phyloP scores from a whole-genome alignment of 108 stramenopile genomes.

The Nitzschia sp. region DNA sequence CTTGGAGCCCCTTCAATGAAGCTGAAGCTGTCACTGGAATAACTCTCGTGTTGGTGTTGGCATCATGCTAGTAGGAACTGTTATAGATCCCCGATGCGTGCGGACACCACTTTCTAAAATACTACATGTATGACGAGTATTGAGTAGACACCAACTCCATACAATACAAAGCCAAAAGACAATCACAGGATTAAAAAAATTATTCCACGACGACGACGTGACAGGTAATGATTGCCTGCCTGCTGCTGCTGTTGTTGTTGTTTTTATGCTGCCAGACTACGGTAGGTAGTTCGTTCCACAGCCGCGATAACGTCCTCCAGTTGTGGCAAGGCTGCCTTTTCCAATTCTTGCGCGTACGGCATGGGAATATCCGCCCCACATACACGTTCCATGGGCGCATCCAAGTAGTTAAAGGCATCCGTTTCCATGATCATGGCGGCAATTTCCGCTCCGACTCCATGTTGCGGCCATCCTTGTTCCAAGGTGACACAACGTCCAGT shows the following conservation, averaged over 20 bases:
- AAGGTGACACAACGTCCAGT: constrained; percentile 93
- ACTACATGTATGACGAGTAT: too few relatives aligned
- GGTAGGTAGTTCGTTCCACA: constrained; percentile 82
- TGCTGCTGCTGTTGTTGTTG: background rate
- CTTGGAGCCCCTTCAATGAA: too few relatives aligned
- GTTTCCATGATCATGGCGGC: constrained; percentile 95
- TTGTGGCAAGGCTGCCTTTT: constrained; percentile 92
- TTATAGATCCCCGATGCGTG: too few relatives aligned
- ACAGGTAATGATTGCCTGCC: background rate
- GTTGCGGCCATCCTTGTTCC: constrained; percentile 99
- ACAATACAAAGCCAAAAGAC: too few relatives aligned
- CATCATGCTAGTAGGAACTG: too few relatives aligned
- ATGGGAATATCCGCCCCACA: constrained; percentile 99
- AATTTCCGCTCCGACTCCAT: constrained; percentile 97
- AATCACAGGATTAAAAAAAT: too few relatives aligned
- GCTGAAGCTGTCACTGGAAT: too few relatives aligned
- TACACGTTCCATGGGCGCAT: constrained; percentile 97
- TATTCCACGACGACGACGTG: too few relatives aligned
- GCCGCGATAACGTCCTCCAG: constrained; percentile 90
- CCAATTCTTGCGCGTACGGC: constrained; percentile 96
- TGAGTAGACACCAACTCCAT: too few relatives aligned
- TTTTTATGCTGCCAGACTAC: constrained; percentile 76
- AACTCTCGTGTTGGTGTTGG: too few relatives aligned
- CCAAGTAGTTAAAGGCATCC: constrained; percentile 98
- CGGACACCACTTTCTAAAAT: too few relatives aligned